These are phyloP conservation scores for Fusarium coicis DNA, from an alignment of 2,329 filamentous ascomycete genomes.

Conservation along the genomic window DNA sequence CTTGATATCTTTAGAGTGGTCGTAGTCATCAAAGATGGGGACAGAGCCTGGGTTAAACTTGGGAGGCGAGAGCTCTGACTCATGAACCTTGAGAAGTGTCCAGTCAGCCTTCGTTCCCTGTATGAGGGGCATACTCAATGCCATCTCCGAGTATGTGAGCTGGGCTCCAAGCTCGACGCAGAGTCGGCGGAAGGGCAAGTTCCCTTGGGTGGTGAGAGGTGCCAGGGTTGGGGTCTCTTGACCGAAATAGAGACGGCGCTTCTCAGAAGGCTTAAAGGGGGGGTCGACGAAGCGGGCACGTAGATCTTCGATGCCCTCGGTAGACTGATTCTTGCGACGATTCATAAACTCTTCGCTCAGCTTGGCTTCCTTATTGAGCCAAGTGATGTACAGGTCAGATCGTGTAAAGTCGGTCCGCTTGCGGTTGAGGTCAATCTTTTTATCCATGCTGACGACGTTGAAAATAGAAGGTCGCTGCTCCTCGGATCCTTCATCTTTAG, in stretches of 20 bases:
- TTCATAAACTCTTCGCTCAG: slow-evolving; percentile 54
- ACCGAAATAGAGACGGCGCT: slow-evolving; percentile 92
- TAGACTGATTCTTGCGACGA: slow-evolving; percentile 55
- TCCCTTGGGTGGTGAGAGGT: slow-evolving; percentile 95
- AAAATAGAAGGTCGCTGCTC: slow-evolving; percentile 73
- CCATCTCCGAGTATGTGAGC: slow-evolving; percentile 98
- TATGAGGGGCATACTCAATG: slow-evolving; percentile 87
- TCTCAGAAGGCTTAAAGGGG: slow-evolving; percentile 90
- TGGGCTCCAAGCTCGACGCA: slow-evolving; percentile 91
- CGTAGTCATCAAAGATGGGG: slow-evolving; percentile 77
- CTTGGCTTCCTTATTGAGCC: slow-evolving; percentile 74
- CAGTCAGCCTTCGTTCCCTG: slow-evolving; percentile 93
- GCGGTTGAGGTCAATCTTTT: slow-evolving; percentile 80
- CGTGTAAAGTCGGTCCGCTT: slow-evolving; percentile 76
- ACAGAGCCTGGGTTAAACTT: slow-evolving; percentile 65
- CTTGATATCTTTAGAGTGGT: slow-evolving; percentile 83
- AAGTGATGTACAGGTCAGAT: slow-evolving; percentile 80
- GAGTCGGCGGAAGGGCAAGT: slow-evolving; percentile 91
- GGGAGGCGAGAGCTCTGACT: slow-evolving; percentile 81
- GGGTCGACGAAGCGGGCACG: slow-evolving; percentile 86
- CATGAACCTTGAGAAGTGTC: slow-evolving; percentile 93
- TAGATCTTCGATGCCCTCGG: slow-evolving; percentile 70
- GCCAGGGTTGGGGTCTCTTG: slow-evolving; percentile 93
- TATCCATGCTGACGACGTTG: slow-evolving; percentile 76
- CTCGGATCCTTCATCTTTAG: slow-evolving; percentile 55